Conservation (phyloP, 805 yeast genomes). For the Sungouiozyma ichnusensis region DNA sequence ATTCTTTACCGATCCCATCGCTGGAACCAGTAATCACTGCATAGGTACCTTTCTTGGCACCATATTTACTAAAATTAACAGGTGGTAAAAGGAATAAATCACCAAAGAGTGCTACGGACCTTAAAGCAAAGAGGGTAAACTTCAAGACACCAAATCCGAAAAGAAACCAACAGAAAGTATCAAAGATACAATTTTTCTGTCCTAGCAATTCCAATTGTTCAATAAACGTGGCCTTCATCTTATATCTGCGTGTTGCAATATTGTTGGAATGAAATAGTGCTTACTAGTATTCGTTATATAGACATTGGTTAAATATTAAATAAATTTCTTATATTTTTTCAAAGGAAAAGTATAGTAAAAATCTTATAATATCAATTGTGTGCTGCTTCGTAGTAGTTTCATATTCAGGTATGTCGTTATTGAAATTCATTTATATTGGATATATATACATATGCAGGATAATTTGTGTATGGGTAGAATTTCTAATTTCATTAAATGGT, state of each 20-base stretch:
- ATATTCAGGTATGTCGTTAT: too few species aligned
- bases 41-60: slow-evolving; percentile 66
- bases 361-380: too few species aligned
- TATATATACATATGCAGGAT: background rate
- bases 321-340: too few species aligned
- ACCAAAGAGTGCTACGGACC: slow-evolving; percentile 41
- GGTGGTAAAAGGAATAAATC: slow-evolving; percentile 60
- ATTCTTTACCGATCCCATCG: slow-evolving; percentile 95
- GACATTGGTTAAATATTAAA: too few species aligned
- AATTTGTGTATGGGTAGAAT: background rate
- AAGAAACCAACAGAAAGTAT: slow-evolving; percentile 29
- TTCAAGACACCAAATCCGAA: slow-evolving; percentile 56
- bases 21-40: slow-evolving; percentile 97
- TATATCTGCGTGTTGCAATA: too few species aligned
- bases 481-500: background rate
- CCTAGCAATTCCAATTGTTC: slow-evolving; percentile 17
- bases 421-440: too few species aligned
- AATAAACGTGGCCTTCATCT: slow-evolving; percentile 8
- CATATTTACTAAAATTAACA: slow-evolving; percentile 51
- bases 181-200: slow-evolving; percentile 15
- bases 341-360: too few species aligned
- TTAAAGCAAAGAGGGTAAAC: slow-evolving; percentile 39
- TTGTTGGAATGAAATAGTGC: too few species aligned
- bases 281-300: too few species aligned
- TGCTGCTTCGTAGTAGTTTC: too few species aligned